Base-by-base conservation (phyloP, 1,284 basidiomycete genomes). In the Puccinia novopanici region DNA sequence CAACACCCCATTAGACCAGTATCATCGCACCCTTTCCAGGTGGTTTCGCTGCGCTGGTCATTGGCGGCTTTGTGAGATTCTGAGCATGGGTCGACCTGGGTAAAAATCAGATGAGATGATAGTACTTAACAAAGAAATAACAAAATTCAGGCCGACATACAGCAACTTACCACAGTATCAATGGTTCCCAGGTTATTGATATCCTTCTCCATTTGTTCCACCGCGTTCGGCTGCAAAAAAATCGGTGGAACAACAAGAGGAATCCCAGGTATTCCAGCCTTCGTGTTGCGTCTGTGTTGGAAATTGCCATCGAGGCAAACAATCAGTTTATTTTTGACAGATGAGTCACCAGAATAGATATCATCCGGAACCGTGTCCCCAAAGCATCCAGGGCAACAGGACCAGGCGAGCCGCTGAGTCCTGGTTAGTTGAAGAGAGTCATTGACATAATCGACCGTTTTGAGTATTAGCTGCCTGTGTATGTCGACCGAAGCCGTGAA, bases 1-100 rank as follows among this genome's bases (percentile, higher is more conserved):
- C 59, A 63, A 22, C 55, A 59, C 27, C 55, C 74, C 42, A 76
- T 63, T 0, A 76, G 59, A 5, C 74, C 74, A 2, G 74, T 67
- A 67, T 65, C 74, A 40, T 76, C 61, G 15, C 59, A 63, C 3
- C 61, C 37, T 2, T 42, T 37, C 57, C 57, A 76, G 17, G 72
- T 75, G 27, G 54, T 45, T 19, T 61, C 34, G 17, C n/a, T 27
- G 5, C 55, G 52, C 27, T 24, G 45, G 24, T 75, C 37, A 15
- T 75, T 59, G n/a, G 54, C 72, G 12, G 72, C 72, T 27, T 57
- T 75, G 59, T 75, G 72, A 2, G 42, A 30, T 8, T 57, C 72
- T 19, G 40, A 17, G 34, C 72, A 75, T 3, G 34, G 30, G 48
- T 75, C 55, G 1, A 42, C n/a, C 42, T 68, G n/a, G 22, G 9